Evolutionary conservation across 73 alveolate species (phyloP), one percentile per base, ranked within the genome.

Genomic region (Paramecium sonneborni): DNA sequence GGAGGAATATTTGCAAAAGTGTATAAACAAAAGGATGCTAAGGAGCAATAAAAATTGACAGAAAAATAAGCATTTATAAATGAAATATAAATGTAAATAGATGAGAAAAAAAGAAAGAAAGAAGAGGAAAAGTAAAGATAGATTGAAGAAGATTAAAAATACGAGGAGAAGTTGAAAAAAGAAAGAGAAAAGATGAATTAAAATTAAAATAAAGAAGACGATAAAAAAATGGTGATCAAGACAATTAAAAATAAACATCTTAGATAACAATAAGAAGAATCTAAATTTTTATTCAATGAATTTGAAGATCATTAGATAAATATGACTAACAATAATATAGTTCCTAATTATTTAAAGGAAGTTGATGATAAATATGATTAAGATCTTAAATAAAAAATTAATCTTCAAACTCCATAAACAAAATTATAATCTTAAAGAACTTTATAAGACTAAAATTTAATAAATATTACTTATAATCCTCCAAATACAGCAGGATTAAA

Each of bases 1-100:
- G 93, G 86, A 12, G 86, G 93, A 5, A 12, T 56, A 20, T 67
- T 87, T 87, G 89, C 85, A 14, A 76, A 87, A 46, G 93, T 67
- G 0, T 68, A 37, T 44, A 43, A 88, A 23, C 24, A 48, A 57
- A 88, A 37, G 57, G 94, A 88, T 28, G 89, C 79, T 20, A 44
- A 88, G n/a, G 68, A 69, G 3, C 3, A 43, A 30, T n/a, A 43
- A 15, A 37, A 88, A 72, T 72, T 43, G 26, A 38, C 76, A 72
- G 23, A 69, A 30, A 11, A 88, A 34, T 14, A 88, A 70, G 55
- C 57, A 62, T 23, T 43, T 30, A 48, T 39, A n/a, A 85, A 67
- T 43, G 94, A 88, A 23, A 82, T 69, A 41, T n/a, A 48, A 38
- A 70, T 9, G 34, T 34, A 68, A 32, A 88, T 69, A 21, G 94